These are phyloP conservation scores for Neurospora sp. DNA, from an alignment of 495 filamentous ascomycete genomes.

Conservation along the genomic window DNA sequence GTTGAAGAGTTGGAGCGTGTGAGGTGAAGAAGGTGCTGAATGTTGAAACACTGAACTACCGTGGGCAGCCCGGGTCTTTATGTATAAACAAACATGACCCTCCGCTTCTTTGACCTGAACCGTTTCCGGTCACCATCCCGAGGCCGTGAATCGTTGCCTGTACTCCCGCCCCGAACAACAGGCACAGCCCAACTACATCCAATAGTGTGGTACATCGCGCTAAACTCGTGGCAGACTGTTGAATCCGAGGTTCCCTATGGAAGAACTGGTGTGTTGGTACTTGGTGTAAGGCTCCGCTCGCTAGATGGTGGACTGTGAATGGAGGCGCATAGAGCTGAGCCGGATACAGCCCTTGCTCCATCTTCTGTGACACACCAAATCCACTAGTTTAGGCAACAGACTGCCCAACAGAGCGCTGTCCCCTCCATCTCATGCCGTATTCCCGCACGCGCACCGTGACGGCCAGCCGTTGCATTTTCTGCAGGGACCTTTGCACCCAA, in stretches of 20 bases:
- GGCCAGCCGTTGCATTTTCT: background rate
- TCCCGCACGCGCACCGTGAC: background rate
- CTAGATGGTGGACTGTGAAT: background rate
- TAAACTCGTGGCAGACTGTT: background rate
- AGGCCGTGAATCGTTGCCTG: background rate
- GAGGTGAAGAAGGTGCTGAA: background rate
- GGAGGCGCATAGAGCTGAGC: background rate
- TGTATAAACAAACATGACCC: background rate
- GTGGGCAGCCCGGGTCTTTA: background rate
- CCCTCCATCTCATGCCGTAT: background rate
- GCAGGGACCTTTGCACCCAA: background rate
- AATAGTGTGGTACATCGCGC: background rate
- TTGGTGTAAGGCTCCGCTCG: background rate
- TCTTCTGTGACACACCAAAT: background rate
- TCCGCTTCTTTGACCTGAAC: background rate
- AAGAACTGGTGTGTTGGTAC: background rate
- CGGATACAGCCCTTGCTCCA: background rate
- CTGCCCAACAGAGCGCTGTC: background rate
- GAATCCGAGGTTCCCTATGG: background rate
- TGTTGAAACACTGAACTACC: background rate
- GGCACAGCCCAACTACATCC: background rate
- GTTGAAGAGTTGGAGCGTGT: background rate
- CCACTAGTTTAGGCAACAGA: background rate
- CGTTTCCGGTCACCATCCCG: background rate
- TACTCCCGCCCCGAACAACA: background rate